Evolutionary conservation across 2,329 filamentous ascomycete genomes (phyloP), one percentile per base, ranked within the genome.

Genomic region (Calycina marina): DNA sequence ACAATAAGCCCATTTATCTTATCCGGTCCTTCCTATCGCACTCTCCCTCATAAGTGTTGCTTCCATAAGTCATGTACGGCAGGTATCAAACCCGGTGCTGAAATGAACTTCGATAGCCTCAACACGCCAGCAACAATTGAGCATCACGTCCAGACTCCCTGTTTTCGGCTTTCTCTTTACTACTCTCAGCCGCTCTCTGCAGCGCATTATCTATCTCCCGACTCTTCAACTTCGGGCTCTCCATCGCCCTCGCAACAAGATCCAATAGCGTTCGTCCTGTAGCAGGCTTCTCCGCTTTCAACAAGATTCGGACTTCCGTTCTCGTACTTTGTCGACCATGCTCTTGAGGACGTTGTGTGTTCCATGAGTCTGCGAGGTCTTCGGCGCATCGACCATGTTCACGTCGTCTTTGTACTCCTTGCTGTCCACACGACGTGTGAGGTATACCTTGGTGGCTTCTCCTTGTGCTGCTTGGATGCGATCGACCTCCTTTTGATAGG

Each of bases 401-500:
- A 48, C 37, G 25, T 53, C 47, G 5, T 35, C 39, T 30, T 43
- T 47, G 25, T 52, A 53, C 24, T 45, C 44, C 29, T 51, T 54
- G 11, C 30, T 55, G 35, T 68, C 63, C 4, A 69, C 61, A 13
- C 65, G 55, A 17, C 65, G 55, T 1, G 58, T 69, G 14, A 68
- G 49, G 44, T 77, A 79, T 11, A 81, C 61, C 12, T 64, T 74
- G 1, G 73, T 62, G 18, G 53, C 48, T 15, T 57, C 53, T 35
- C 62, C 58, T 44, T 61, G 49, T 40, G 57, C 49, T 40, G 60
- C 55, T 17, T 69, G 57, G 46, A 94, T 88, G 11, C 77, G 69
- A 37, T 78, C 69, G 16, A 90, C 70, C 56, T 94, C 83, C 39
- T 80, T 71, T 48, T 82, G 73, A 52, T 93, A 94, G 0, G 88